Base-by-base conservation (phyloP, 2,329 filamentous ascomycete genomes). In the Colletotrichum camelliae region DNA sequence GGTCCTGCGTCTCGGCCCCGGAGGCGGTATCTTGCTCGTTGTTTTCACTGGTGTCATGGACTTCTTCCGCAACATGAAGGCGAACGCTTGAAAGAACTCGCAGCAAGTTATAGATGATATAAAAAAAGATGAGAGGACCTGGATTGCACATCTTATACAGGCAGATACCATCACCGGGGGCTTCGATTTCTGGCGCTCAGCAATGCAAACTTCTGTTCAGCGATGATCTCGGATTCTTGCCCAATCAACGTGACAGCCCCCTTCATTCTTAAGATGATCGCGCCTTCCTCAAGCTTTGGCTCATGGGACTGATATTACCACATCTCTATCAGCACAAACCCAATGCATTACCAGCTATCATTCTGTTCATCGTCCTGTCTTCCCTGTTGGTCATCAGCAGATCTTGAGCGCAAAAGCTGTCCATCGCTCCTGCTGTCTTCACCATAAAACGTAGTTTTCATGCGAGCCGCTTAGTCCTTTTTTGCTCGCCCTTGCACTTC, bases 31-130 rank as follows among this genome's bases (percentile, higher is more conserved):
- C 80, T 88, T 97, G 74, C 89, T 97, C 57, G 95, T 96, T 70
- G 94, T 97, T 66, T 97, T 94, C 87, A 96, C 94, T n/a, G 93
- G 93, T 71, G 93, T 96, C 74, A 95, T 95, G 92, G 96, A 98
- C 84, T 98, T 97, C 85, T 98, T 98, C 93, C 92, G 95, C 81
- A 92, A 91, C 80, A 91, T 88, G 81, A 81, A 83, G 75, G 81
- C 83, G 31, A 73, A 74, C 27, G 80, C 73, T 21, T 76, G 29
- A 55, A 65, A 39, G n/a, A 31, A 5, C 5, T 43, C 12, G 43
- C 33, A 7, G n/a, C 15, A 37, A 13, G 5, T 7, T 48, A 60
- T 29, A 35, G 35, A 60, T 27, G 39, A 48, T 4, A n/a, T 48
- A 33, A 33, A 33, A 57, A 61, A 70, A 70, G 24, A 27, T 24